Base-by-base conservation (phyloP, 2,329 filamentous ascomycete genomes). In the Exophiala mesophila region DNA sequence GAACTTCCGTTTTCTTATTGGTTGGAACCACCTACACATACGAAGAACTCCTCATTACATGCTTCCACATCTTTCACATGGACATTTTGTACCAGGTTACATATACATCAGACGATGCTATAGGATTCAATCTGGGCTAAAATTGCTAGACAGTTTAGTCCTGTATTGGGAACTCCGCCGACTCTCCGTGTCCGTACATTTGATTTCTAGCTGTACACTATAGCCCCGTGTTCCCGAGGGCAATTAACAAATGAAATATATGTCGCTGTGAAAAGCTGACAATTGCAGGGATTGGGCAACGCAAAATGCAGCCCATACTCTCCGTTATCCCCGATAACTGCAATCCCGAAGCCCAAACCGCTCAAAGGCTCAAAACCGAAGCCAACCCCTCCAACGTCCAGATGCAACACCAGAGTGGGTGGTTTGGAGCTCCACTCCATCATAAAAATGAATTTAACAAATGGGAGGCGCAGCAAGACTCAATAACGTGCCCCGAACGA, bases 181-280 rank as follows among this genome's bases (percentile, higher is more conserved):
- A 26, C 12, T 7, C 23, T 35, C 44, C 48, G 33, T 45, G 36
- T 49, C 45, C 45, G 46, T 44, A 50, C 39, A 49, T 53, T 36
- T 42, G 36, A 45, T 41, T 24, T 42, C 39, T 53, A 53, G 42
- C 50, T 53, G 45, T 53, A 53, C 50, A 53, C 33, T n/a, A n/a
- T n/a, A n/a, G n/a, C n/a, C n/a, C n/a, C 35, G 33, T 50, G 40
- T 35, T 41, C 36, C 19, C 28, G 33, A 42, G 41, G 39, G 23
- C 33, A 34, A 40, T 47, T 49, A 49, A 53, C 47, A 53, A 49
- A 53, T 47, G 48, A 50, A 50, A 49, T 39, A 34, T 19, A 35
- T 47, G 39, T 49, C 45, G 45, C 41, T 50, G 50, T 50, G 32
- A 36, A 17, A 40, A 52, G 46, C 46, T 44, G 46, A 43, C 46